Evolutionary conservation across 768 basidiomycete species (phyloP).

Genomic region (Trametopsis cervina): DNA sequence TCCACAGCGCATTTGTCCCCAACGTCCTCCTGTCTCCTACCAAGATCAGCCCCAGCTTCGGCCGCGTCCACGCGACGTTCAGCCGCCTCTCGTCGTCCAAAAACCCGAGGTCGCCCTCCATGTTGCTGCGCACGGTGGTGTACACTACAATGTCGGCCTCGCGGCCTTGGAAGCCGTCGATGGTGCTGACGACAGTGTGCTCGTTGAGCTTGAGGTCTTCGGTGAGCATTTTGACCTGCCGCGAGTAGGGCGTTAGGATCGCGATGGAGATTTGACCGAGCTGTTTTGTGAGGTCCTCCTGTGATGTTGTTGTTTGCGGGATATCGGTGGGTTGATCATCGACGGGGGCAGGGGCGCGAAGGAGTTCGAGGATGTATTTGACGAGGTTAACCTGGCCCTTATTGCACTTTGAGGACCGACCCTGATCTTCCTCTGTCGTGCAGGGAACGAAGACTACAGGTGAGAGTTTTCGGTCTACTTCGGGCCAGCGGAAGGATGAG

Average conservation of each 20-base stretch:
- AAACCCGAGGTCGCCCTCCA: slow-evolving; percentile 55
- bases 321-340: neutral
- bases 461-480: slow-evolving; percentile 22
- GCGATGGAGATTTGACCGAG: slow-evolving; percentile 27
- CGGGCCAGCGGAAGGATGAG: slow-evolving; percentile 55
- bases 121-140: slow-evolving; percentile 57
- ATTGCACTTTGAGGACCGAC: slow-evolving; percentile 58
- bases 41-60: slow-evolving; percentile 49
- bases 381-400: slow-evolving; percentile 49
- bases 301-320: neutral
- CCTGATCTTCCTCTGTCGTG: slow-evolving; percentile 46
- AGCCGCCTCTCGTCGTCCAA: slow-evolving; percentile 51
- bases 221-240: slow-evolving; percentile 44
- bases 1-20: slow-evolving; percentile 40
- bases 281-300: neutral
- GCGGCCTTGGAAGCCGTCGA: slow-evolving; percentile 63
- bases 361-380: slow-evolving; percentile 36
- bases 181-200: slow-evolving; percentile 36
- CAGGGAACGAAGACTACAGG: slow-evolving; percentile 59
- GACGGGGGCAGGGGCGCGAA: slow-evolving; percentile 21
- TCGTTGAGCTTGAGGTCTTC: slow-evolving; percentile 27
- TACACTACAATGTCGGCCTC: slow-evolving; percentile 65
- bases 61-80: slow-evolving; percentile 70
- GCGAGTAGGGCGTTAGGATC: slow-evolving; percentile 54
- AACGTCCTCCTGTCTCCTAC: slow-evolving; percentile 53